A percentile compares a stretch with the other conserved stretches of the same genome.
Evolutionary conservation across 2,329 filamentous ascomycete genomes (phyloP).

Genomic region (Fusarium bulbicola): DNA sequence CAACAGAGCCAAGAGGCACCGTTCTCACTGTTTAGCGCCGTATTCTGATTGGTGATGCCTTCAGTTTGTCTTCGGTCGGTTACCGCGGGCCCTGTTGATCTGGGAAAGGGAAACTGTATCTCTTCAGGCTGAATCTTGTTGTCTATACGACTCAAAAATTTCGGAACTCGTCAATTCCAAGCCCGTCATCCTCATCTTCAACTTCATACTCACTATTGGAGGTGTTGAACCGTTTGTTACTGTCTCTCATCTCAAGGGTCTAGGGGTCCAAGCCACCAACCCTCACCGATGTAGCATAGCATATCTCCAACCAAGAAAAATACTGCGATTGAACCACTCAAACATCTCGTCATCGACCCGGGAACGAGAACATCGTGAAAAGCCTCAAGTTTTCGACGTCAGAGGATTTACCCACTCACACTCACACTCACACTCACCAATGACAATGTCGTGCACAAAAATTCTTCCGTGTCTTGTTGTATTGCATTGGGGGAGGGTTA

Average conservation of each 20-base stretch:
- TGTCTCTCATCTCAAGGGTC: slow-evolving; percentile 10
- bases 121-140: slow-evolving; percentile 21
- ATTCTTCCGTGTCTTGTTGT: slow-evolving; percentile 12
- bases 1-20: background rate
- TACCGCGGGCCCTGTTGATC: slow-evolving; percentile 34
- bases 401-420: slow-evolving; percentile 29
- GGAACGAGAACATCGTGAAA: slow-evolving; percentile 27
- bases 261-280: slow-evolving; percentile 21
- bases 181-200: background rate
- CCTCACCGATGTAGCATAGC: slow-evolving; percentile 15
- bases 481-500: background rate
- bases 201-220: background rate
- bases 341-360: slow-evolving; percentile 21
- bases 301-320: slow-evolving; percentile 10
- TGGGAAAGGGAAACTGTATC: slow-evolving; percentile 8
- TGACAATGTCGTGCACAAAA: background rate
- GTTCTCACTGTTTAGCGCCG: slow-evolving; percentile 19
- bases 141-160: background rate
- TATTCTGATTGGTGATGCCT: slow-evolving; percentile 32
- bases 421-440: slow-evolving; percentile 26
- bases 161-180: background rate
- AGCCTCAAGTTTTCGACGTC: slow-evolving; percentile 33
- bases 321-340: background rate
- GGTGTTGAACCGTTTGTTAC: slow-evolving; percentile 12
- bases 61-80: slow-evolving; percentile 19